phyloP scores from a whole-genome alignment of 1,284 basidiomycete genomes.

The Trichosporon asahii region DNA sequence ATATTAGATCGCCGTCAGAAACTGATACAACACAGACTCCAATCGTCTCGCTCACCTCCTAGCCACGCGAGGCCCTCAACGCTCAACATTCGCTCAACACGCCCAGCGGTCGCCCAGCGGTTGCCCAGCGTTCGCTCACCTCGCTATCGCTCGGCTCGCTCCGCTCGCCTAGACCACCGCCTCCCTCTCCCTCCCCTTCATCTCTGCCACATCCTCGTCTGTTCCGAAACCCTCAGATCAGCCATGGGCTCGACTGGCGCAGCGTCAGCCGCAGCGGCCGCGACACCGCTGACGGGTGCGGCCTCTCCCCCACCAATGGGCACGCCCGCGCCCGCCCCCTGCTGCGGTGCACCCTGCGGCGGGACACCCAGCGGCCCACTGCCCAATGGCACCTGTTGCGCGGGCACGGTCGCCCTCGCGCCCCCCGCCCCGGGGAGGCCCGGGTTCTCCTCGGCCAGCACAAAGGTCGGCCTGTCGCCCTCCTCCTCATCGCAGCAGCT shows the following conservation, averaged over 20 bases:
- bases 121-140: too few relatives aligned
- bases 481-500: constrained; percentile 20
- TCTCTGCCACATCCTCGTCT: neutral
- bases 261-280: neutral
- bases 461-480: neutral
- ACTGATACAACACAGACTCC: too few relatives aligned
- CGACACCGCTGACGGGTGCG: neutral
- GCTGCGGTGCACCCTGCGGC: too few relatives aligned
- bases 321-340: neutral
- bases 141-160: neutral
- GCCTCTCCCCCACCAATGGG: neutral
- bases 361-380: too few relatives aligned
- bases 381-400: too few relatives aligned
- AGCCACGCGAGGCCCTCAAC: too few relatives aligned
- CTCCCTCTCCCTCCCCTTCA: neutral
- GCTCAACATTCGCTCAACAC: too few relatives aligned
- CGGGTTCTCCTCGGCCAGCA: neutral
- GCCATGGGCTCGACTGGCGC: neutral
- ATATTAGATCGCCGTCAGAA: too few relatives aligned
- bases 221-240: neutral
- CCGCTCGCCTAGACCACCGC: neutral
- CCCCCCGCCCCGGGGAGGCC: neutral
- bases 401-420: neutral
- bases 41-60: too few relatives aligned
- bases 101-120: too few relatives aligned